Evolutionary conservation across 805 yeast species (phyloP), one percentile per base, ranked within the genome.

Genomic region (Lachancea meyersii): DNA sequence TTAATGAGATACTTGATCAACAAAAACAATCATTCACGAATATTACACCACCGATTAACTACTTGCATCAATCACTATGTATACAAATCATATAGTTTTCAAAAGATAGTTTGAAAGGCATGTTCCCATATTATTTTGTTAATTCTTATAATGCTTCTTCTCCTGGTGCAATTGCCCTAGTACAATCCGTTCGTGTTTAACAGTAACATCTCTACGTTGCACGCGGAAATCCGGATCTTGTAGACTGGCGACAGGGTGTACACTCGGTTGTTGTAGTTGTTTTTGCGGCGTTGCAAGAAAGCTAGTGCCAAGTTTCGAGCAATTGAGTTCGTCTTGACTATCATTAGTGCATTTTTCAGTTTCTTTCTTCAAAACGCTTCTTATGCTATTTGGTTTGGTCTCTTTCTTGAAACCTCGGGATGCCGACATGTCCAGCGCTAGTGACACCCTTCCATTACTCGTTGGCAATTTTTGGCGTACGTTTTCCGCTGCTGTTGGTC

Each of bases 1-100:
- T 30, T 30, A 30, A 30, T 30, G 32, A 30, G 16, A 30, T 30
- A 30, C 32, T 30, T 30, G 32, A 30, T 30, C 18, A 30, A 30
- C 16, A 30, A 8, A 30, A 30, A 5, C 13, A n/a, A 6, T 5
- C 13, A 14, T 5, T 30, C 32, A 30, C 32, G 32, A 30, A 30
- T 30, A 14, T 26, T 26, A 26, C 5, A 30, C 32, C 6, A 30
- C 13, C 19, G 6, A 30, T 4, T 16, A 30, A 16, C 13, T 18
- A 5, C 18, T 30, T 26, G 5, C 13, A 26, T 10, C 13, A 26
- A 5, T 5, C 4, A 13, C 10, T 17, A 10, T 16, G 6, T 30
- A 10, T 14, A 17, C 4, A 30, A 14, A 30, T 30, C 14, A 30
- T 30, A 30, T 30, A 30, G 32, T 30, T 14, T 30, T 30, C 9